These are phyloP conservation scores for Pelargonium fulgidum DNA, from an alignment of 441 rosid genomes.

Conservation along the genomic window DNA sequence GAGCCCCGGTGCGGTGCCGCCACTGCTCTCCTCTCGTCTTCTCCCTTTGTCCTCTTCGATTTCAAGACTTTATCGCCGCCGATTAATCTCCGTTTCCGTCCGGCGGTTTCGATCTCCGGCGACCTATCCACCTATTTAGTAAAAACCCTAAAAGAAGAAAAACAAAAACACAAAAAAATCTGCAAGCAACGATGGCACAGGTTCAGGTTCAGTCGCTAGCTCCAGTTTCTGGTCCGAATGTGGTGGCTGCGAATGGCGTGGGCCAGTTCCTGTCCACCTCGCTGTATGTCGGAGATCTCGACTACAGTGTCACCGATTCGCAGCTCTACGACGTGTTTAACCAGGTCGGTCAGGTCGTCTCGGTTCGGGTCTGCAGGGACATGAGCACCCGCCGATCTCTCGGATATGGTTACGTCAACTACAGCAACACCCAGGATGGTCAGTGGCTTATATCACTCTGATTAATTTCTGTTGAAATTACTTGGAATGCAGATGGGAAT, in stretches of 20 bases:
- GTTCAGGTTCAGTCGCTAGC: conserved; percentile 8
- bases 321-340: conserved; percentile 49
- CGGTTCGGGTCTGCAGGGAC: conserved; percentile 54
- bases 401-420: conserved; percentile 52
- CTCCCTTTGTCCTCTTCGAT: background rate
- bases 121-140: background rate
- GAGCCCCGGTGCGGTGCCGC: background rate
- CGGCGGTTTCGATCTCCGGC: background rate
- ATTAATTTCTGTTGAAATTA: background rate
- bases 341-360: conserved; percentile 35
- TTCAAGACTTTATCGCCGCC: background rate
- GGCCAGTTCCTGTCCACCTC: conserved; percentile 33
- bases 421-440: conserved; percentile 39
- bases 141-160: background rate
- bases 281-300: conserved; percentile 53
- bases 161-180: background rate
- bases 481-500: background rate
- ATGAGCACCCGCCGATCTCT: conserved; percentile 40
- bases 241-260: conserved; percentile 26
- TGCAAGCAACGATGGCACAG: conserved; percentile 13
- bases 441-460: background rate
- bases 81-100: background rate
- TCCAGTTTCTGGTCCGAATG: background rate
- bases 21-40: background rate
- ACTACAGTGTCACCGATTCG: conserved; percentile 42